phyloP scores from a whole-genome alignment of 805 yeast species.

The Zygotorulaspora chibaensis region DNA sequence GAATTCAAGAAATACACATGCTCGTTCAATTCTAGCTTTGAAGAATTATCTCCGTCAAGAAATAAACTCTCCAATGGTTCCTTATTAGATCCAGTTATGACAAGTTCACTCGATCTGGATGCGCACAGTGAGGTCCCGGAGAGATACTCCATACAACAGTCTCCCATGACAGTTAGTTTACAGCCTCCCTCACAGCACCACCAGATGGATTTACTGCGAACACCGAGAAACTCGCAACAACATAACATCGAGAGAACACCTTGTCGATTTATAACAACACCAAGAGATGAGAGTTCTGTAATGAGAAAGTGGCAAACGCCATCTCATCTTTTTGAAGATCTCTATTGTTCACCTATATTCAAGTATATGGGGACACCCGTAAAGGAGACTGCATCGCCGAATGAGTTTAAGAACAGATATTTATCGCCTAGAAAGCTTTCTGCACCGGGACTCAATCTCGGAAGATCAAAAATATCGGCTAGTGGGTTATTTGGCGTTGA shows the following conservation, averaged over 20 bases:
- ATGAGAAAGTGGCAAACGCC: conserved; percentile 35
- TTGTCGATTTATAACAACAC: conserved; percentile 21
- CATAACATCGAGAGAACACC: conserved; percentile 25
- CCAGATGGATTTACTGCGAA: conserved; percentile 17
- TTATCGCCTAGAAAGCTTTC: conserved; percentile 18
- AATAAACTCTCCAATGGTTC: conserved; percentile 6
- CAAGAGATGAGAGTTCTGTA: conserved; percentile 21
- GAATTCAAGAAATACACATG: conserved; percentile 30
- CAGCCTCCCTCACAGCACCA: conserved; percentile 4
- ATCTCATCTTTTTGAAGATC: conserved; percentile 32
- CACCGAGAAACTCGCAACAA: conserved; percentile 22
- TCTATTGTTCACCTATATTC: conserved; percentile 32
- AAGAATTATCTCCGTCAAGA: conserved; percentile 27
- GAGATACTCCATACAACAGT: conserved; percentile 6
- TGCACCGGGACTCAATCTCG: conserved; percentile 10
- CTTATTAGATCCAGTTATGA: conserved; percentile 8
- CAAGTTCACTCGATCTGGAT: conserved; percentile 4
- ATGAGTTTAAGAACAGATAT: conserved; percentile 10
- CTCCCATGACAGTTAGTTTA: conserved; percentile 5
- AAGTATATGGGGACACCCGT: conserved; percentile 24
- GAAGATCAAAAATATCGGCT: conserved; percentile 26
- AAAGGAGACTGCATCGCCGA: conserved; percentile 18
- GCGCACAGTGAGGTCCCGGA: conserved; percentile 6
- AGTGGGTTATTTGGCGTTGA: conserved; percentile 35
- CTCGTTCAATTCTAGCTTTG: conserved; percentile 35